Evolutionary conservation across 129 eudicot genomes (phyloP), one percentile per base, ranked within the genome.

Genomic region (Tagetes patula): DNA sequence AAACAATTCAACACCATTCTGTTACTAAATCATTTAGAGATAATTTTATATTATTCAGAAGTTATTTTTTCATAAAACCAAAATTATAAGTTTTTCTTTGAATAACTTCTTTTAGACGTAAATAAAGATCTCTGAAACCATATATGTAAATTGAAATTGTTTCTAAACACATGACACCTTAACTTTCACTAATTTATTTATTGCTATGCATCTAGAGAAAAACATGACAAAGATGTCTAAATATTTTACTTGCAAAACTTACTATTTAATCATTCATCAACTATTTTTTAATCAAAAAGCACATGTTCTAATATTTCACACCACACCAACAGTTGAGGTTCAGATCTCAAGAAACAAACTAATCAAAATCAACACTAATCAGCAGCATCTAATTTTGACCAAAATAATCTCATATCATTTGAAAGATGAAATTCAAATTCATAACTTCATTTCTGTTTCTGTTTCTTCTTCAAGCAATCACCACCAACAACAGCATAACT

Each of bases 391-490:
- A 12, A 69, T 69, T 47, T 14, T 4, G 30, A 13, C 74, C 50
- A 49, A n/a, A 34, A 50, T 0, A 3, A 0, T 10, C 42, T 62
- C 32, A 62, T 3, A 43, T 47, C 12, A 45, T 70, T 1, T 20
- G 27, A 1, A 61, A 61, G 32, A 14, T 13, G 3, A 1, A 56
- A 14, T 65, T 62, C 71, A 67, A 14, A 53, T 27, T 13, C 56
- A 2, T 5, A 34, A 50, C 34, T 7, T 64, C 56, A 53, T 27
- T 79, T 13, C 8, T 67, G 3, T 12, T 73, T 46, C 14, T 52
- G 3, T 12, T 73, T 46, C 14, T 52, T 69, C 63, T 69, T 63
- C 33, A 33, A 37, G 5, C 65, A 75, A 49, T 53, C 65, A 42
- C 30, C n/a, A 20, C 27, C 27, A 20, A 20, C 27, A 20, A 20